Percentiles rank a stretch among this genome's conserved stretches.
Evolutionary conservation across 2,329 filamentous ascomycete genomes (phyloP).

Genomic region (Trichoderma atrobrunneum): DNA sequence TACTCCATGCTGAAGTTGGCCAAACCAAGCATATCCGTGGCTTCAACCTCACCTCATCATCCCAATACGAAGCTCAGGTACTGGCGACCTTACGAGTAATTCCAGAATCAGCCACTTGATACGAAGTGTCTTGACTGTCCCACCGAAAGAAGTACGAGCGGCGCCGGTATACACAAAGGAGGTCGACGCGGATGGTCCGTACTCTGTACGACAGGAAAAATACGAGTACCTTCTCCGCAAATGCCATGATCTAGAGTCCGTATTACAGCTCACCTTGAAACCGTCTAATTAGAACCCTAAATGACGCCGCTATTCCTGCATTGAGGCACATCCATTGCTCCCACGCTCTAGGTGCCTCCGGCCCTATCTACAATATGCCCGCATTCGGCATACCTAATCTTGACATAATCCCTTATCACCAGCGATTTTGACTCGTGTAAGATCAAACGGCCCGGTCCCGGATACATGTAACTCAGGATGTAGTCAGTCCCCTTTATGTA

Average conservation of each 20-base stretch:
- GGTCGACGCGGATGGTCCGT: background rate
- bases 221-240: background rate
- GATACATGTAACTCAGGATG: background rate
- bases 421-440: background rate
- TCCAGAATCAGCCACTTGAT: background rate
- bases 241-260: background rate
- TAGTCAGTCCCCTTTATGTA: background rate
- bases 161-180: background rate
- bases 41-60: background rate
- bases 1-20: background rate
- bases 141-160: background rate
- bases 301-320: background rate
- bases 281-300: background rate
- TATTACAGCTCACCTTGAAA: constrained; percentile 9
- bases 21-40: background rate
- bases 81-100: background rate
- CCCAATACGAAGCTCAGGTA: background rate
- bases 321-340: background rate
- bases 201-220: background rate
- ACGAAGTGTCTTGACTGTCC: background rate
- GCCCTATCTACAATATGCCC: background rate
- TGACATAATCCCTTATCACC: background rate
- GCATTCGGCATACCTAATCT: background rate
- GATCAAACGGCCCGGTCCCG: background rate
- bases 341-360: background rate